Percentiles rank a stretch among this genome's conserved stretches.
Conservation (phyloP, 2,329 filamentous ascomycete species). For the Elsinoe fawcettii region DNA sequence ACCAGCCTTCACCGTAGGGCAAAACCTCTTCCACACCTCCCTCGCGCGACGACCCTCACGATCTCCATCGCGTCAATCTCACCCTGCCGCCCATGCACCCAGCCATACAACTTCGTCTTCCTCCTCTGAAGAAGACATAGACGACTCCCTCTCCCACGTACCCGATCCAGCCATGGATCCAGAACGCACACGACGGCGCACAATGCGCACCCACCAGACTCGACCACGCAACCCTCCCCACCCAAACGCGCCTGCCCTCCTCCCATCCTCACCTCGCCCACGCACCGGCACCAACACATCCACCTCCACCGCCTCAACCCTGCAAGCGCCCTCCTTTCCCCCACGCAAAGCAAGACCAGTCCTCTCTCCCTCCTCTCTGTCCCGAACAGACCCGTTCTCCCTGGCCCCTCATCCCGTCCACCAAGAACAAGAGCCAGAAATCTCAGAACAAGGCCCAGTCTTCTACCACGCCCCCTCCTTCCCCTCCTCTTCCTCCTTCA, state of each 20-base stretch:
- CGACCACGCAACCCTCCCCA: background rate
- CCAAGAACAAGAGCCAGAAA: background rate
- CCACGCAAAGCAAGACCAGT: background rate
- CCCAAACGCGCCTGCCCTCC: background rate
- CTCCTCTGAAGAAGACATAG: background rate
- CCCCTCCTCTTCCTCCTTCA: background rate
- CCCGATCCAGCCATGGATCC: background rate
- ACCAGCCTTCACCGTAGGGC: background rate
- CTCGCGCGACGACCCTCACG: constrained; percentile 9
- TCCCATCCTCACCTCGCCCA: background rate
- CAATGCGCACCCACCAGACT: background rate
- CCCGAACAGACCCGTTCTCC: background rate
- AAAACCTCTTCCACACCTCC: background rate
- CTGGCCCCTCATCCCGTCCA: background rate
- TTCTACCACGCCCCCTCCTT: background rate
- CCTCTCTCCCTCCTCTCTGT: background rate
- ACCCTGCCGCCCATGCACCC: background rate
- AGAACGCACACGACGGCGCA: background rate
- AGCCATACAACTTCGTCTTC: background rate
- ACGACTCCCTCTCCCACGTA: constrained; percentile 2
- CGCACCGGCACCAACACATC: background rate
- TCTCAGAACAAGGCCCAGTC: background rate
- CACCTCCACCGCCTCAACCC: background rate
- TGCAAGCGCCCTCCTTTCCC: background rate
- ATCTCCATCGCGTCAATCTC: background rate